Conservation (phyloP, 164 flowering plant genomes). For the Magnolia changhungtana region DNA sequence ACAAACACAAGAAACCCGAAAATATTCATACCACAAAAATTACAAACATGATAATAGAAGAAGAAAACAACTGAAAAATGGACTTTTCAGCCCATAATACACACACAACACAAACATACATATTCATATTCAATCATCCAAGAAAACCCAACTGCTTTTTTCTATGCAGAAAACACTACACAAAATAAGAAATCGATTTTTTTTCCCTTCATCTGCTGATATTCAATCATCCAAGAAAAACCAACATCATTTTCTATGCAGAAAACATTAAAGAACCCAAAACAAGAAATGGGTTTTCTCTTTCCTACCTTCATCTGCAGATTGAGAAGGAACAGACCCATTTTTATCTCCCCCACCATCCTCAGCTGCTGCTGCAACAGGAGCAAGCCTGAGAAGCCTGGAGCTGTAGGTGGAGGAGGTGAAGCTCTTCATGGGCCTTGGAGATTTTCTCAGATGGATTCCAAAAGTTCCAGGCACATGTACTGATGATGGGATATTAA, state of each 20-base stretch:
- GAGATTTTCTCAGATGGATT: slow-evolving; percentile 9
- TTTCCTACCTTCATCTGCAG: slow-evolving; percentile 46
- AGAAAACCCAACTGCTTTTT: not conserved
- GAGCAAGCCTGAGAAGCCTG: slow-evolving; percentile 37
- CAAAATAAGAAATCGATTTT: not conserved
- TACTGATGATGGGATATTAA: slow-evolving; percentile 10
- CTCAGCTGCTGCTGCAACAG: slow-evolving; percentile 37
- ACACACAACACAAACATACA: not conserved
- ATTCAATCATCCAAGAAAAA: not conserved
- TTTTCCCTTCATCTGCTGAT: no score
- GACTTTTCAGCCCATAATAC: not conserved
- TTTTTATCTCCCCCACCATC: slow-evolving; percentile 32
- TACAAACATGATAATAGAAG: not conserved
- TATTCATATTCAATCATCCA: not conserved
- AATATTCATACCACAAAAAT: not conserved
- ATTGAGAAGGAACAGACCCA: slow-evolving; percentile 33
- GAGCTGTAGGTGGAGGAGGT: slow-evolving; percentile 23
- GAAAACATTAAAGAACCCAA: not conserved
- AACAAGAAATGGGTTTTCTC: not conserved
- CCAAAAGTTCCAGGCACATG: slow-evolving; percentile 18
- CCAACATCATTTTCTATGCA: not conserved
- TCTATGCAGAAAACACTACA: not conserved
- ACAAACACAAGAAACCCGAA: not conserved
- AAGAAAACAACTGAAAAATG: not conserved
- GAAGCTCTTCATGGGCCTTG: slow-evolving; percentile 11